phyloP scores from a whole-genome alignment of 2,329 filamentous ascomycete genomes.

The Penicillium hesseltinei region DNA sequence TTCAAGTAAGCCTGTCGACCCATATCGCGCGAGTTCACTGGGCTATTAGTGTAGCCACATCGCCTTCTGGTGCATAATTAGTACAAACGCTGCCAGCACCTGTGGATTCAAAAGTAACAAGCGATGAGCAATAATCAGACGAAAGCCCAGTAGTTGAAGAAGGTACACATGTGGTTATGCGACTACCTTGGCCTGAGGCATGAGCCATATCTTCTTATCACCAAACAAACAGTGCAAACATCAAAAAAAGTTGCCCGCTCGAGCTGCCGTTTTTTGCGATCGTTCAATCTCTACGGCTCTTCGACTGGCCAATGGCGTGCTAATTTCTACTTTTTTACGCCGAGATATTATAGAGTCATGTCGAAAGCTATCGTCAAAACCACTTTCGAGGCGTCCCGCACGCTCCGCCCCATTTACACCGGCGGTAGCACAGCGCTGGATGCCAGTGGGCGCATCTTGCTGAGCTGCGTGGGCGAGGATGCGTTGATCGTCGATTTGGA shows the following conservation, averaged over 20 bases:
- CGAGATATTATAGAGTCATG: slow-evolving; percentile 28
- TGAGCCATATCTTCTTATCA: slow-evolving; percentile 35
- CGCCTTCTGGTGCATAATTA: not conserved
- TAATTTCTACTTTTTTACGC: slow-evolving; percentile 12
- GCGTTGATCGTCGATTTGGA: slow-evolving; percentile 80
- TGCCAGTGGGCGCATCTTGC: slow-evolving; percentile 75
- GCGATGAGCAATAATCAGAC: not conserved
- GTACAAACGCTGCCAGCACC: not conserved
- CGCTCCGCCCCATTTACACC: slow-evolving; percentile 90
- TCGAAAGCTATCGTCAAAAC: slow-evolving; percentile 67
- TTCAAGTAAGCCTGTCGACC: slow-evolving; percentile 47
- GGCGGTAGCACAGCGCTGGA: slow-evolving; percentile 85
- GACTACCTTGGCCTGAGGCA: slow-evolving; percentile 23
- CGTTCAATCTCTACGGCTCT: slow-evolving; percentile 13
- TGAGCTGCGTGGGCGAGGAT: slow-evolving; percentile 89
- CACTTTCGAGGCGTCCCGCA: slow-evolving; percentile 79
- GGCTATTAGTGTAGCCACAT: slow-evolving; percentile 8
- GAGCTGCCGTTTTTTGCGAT: slow-evolving; percentile 21
- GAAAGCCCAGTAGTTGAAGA: not conserved
- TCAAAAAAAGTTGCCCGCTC: slow-evolving; percentile 39
- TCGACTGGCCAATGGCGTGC: slow-evolving; percentile 18
- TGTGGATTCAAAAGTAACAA: not conserved
- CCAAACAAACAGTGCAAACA: slow-evolving; percentile 35
- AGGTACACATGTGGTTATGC: slow-evolving; percentile 2
- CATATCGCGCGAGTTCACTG: slow-evolving; percentile 29